These are phyloP conservation scores for Diplosphaera chodatii DNA, from an alignment of 139 green algal genomes.

Conservation along the genomic window DNA sequence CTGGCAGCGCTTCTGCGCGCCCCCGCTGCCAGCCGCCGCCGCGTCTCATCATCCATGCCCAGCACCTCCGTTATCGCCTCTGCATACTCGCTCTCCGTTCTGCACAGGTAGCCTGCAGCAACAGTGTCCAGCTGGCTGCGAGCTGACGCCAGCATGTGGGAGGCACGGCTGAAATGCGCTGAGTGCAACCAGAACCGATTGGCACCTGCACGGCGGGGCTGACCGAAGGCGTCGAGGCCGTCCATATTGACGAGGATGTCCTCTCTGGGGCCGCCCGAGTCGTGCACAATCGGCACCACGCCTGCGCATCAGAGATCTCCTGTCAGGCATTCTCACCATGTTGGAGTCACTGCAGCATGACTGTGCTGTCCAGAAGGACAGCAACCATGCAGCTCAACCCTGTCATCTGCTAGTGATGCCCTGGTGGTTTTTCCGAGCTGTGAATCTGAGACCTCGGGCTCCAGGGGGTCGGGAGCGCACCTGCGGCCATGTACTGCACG, in stretches of 20 bases:
- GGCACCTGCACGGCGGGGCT: neutral
- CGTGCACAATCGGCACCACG: constrained; percentile 81
- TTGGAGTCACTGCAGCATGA: too few relatives aligned
- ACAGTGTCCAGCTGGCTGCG: too few relatives aligned
- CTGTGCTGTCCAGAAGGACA: too few relatives aligned
- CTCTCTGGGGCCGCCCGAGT: constrained; percentile 61
- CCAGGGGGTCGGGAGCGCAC: constrained; percentile 1
- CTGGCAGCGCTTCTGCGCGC: constrained; percentile 35
- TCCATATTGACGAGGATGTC: constrained; percentile 63
- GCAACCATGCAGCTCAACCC: too few relatives aligned
- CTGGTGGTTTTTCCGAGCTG: too few relatives aligned
- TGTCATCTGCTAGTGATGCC: too few relatives aligned
- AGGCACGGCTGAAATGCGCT: too few relatives aligned
- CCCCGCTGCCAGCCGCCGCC: constrained; percentile 62
- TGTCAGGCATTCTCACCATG: too few relatives aligned
- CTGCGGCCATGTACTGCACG: constrained; percentile 97
- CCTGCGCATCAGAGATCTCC: too few relatives aligned
- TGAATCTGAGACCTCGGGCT: too few relatives aligned
- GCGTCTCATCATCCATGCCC: constrained; percentile 57
- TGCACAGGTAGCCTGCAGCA: constrained; percentile 62
- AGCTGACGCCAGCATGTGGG: too few relatives aligned
- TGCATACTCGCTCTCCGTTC: constrained; percentile 59
- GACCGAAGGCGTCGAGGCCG: neutral
- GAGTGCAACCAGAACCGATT: too few relatives aligned
- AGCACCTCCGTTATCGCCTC: constrained; percentile 67